These are phyloP conservation scores for Middelhovenomyces tepae DNA, from an alignment of 805 yeast species.

Conservation along the genomic window DNA sequence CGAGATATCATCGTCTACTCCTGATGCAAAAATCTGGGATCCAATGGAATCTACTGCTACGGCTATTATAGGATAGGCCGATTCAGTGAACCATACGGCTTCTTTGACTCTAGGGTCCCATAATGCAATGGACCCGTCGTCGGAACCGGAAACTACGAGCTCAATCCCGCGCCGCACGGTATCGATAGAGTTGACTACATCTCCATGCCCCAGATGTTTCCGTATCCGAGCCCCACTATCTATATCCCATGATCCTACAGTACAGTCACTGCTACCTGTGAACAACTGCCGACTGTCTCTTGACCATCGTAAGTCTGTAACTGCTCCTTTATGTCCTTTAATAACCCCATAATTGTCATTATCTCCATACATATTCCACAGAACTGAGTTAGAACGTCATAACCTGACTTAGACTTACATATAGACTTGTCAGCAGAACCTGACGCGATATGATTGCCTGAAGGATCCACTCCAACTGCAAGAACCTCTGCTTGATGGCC, in stretches of 20 bases:
- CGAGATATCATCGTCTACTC: conserved; percentile 56
- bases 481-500: too few relatives aligned
- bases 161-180: conserved; percentile 25
- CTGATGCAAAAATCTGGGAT: conserved; percentile 44
- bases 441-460: conserved; percentile 50
- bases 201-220: conserved; percentile 44
- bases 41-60: conserved; percentile 36
- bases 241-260: conserved; percentile 56
- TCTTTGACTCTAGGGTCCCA: conserved; percentile 62
- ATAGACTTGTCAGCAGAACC: conserved; percentile 46
- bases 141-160: conserved; percentile 47
- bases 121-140: conserved; percentile 48
- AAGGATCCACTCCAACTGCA: conserved; percentile 41
- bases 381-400: conserved; percentile 2
- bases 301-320: conserved; percentile 52
- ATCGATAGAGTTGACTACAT: conserved; percentile 49
- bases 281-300: conserved; percentile 35
- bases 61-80: conserved; percentile 53
- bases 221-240: conserved; percentile 46
- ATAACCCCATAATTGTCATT: conserved; percentile 37
- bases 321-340: conserved; percentile 54
- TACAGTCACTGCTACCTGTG: conserved; percentile 52
- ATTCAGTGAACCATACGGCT: conserved; percentile 32
- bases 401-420: conserved; percentile 32
- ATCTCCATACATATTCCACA: conserved; percentile 14